Evolutionary conservation across 768 basidiomycete species (phyloP).

Genomic region (Trametes villosa): DNA sequence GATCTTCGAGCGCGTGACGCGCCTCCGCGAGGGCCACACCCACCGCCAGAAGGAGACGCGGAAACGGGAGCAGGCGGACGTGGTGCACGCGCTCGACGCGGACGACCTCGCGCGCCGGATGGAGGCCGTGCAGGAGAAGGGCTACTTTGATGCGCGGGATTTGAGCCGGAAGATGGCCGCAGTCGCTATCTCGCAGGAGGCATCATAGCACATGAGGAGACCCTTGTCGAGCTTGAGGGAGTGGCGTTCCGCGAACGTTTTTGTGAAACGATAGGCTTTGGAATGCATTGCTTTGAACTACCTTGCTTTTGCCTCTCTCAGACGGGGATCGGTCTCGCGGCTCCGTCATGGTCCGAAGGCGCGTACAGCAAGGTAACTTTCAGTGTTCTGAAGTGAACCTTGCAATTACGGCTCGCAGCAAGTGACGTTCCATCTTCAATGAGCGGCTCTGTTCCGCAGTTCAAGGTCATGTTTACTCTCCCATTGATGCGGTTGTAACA

Average conservation of each 20-base stretch:
- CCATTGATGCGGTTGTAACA: too few relatives aligned
- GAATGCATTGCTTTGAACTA: background rate
- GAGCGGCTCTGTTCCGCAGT: too few relatives aligned
- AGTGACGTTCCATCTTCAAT: too few relatives aligned
- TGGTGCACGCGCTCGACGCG: background rate
- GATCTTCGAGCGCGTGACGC: conserved; percentile 23
- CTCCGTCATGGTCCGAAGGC: too few relatives aligned
- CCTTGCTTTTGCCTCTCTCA: background rate
- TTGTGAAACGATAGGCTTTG: background rate
- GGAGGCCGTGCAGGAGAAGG: background rate
- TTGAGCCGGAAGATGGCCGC: too few relatives aligned
- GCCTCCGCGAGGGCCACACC: conserved; percentile 7
- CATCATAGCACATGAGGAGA: too few relatives aligned
- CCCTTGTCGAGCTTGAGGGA: background rate
- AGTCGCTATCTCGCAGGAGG: too few relatives aligned
- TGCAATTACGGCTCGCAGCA: too few relatives aligned
- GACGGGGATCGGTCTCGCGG: background rate
- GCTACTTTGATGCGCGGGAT: background rate
- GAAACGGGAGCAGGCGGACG: background rate
- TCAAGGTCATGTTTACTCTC: too few relatives aligned
- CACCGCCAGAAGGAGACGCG: background rate
- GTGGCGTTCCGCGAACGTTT: background rate
- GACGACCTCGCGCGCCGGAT: conserved; percentile 13
- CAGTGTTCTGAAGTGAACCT: too few relatives aligned
- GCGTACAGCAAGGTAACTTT: too few relatives aligned